phyloP scores from a whole-genome alignment of 257 asterid genomes.

The Przewalskia tangutica region DNA sequence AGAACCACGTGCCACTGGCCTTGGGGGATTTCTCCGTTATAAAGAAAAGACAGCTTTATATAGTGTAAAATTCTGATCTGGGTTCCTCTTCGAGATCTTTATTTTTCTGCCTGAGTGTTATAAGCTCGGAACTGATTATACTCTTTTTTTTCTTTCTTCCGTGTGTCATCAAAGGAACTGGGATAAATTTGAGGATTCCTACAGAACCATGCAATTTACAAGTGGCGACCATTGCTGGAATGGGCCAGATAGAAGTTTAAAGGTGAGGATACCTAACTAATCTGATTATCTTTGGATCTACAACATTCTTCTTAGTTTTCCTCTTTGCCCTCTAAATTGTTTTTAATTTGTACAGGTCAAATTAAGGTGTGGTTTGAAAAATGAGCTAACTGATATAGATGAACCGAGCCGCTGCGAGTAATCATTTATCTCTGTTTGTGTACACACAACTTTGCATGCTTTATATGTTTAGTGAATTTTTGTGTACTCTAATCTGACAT shows the following conservation, averaged over 20 bases:
- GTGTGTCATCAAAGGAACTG: constrained; percentile 45
- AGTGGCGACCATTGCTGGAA: constrained; percentile 97
- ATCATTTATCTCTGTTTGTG: constrained; percentile 15
- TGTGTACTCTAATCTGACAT: constrained; percentile 6
- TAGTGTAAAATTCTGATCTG: not conserved
- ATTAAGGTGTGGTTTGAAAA: constrained; percentile 83
- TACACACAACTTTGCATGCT: not conserved
- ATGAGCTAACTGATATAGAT: constrained; percentile 72
- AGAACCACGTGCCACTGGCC: not conserved
- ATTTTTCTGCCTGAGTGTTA: not conserved
- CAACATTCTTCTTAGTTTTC: not conserved
- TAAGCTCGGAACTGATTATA: not conserved
- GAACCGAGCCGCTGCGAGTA: constrained; percentile 99
- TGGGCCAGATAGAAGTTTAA: constrained; percentile 90
- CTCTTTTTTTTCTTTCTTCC: not conserved
- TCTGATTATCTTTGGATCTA: not conserved
- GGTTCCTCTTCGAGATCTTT: not conserved
- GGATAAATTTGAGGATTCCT: constrained; percentile 86
- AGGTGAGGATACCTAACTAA: constrained; percentile 29
- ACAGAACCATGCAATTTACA: constrained; percentile 54
- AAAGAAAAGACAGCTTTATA: not conserved
- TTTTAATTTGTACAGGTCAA: constrained; percentile 45
- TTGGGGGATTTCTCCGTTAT: not conserved
- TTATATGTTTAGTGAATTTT: not conserved
- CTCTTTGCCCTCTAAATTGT: not conserved